These are phyloP conservation scores for Mortierella sp. DNA, from an alignment of 371 early-diverging fungal genomes.

Conservation along the genomic window DNA sequence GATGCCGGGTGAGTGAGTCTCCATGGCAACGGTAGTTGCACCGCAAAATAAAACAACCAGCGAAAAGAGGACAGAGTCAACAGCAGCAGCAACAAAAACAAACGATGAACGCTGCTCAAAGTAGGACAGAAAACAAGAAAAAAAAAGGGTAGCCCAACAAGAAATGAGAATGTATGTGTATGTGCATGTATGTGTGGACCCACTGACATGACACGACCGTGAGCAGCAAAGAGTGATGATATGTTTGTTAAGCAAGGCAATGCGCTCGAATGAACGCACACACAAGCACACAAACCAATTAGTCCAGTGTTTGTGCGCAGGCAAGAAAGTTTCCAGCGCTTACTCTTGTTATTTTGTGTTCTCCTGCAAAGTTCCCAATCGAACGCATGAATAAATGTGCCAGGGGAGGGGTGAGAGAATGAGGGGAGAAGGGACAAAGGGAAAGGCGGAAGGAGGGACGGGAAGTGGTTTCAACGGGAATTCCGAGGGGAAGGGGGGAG, in stretches of 20 bases:
- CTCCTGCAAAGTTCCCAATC: slow-evolving; percentile 1
- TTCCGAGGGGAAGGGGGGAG: slow-evolving; percentile 12
- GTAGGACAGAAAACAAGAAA: slow-evolving; percentile 7
- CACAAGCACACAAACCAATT: background rate
- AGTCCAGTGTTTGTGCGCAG: background rate
- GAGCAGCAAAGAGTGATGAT: no score
- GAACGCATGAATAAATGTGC: background rate
- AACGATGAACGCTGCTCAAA: background rate
- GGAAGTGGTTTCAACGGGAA: slow-evolving; percentile 16
- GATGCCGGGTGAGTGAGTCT: background rate
- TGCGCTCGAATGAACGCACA: background rate
- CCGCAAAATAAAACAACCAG: background rate
- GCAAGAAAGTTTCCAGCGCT: background rate
- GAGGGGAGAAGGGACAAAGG: background rate
- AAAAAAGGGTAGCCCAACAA: background rate
- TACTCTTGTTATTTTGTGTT: background rate
- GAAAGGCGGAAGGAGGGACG: background rate
- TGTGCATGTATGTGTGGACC: background rate
- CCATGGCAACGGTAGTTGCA: background rate
- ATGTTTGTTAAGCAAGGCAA: no score
- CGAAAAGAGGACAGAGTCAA: no score
- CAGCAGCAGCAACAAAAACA: background rate
- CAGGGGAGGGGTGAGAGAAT: slow-evolving; percentile 12
- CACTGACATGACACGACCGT: no score
- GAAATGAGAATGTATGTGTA: background rate